phyloP scores from a whole-genome alignment of 768 basidiomycete species.

The Solioccasus polychromus region DNA sequence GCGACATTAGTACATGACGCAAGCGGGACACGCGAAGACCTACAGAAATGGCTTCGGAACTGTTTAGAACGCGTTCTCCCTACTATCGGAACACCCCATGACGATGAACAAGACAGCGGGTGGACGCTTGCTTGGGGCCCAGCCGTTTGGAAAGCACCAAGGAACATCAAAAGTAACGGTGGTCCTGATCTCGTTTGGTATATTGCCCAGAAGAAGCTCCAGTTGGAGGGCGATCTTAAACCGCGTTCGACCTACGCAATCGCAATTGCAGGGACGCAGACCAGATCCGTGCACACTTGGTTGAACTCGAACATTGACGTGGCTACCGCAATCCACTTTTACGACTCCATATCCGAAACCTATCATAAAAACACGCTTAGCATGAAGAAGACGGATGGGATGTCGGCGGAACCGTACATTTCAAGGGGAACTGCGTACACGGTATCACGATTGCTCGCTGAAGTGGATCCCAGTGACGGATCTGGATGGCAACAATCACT shows the following conservation, averaged over 20 bases:
- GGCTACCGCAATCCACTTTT: constrained; percentile 1
- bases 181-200: constrained; percentile 12
- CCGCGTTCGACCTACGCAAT: constrained; percentile 10
- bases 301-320: constrained; percentile 8
- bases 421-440: constrained; percentile 2
- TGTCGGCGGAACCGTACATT: neutral
- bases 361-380: no score
- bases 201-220: constrained; percentile 2
- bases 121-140: constrained; percentile 15
- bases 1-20: neutral
- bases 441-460: constrained; percentile 1
- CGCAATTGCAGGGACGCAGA: constrained; percentile 9
- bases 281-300: constrained; percentile 1
- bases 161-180: no score
- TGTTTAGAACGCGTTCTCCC: neutral
- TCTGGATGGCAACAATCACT: no score
- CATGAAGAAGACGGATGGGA: neutral
- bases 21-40: neutral
- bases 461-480: no score
- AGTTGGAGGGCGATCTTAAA: neutral
- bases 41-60: neutral
- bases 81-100: no score
- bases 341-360: no score
- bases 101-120: no score
- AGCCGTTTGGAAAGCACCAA: constrained; percentile 7